Base-by-base conservation (phyloP, 2,329 filamentous ascomycete species). In the Penicillium sp. region DNA sequence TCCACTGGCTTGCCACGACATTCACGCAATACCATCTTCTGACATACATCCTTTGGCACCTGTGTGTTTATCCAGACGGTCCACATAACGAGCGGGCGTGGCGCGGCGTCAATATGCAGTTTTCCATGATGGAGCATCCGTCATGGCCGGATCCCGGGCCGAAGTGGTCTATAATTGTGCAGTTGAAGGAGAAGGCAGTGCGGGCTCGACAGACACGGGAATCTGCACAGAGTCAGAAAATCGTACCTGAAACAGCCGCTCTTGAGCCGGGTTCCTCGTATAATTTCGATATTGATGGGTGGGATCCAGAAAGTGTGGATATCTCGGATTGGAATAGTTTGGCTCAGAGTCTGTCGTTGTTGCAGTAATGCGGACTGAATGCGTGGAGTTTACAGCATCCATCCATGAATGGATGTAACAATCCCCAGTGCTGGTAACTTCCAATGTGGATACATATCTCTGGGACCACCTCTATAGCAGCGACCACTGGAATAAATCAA, bases 1-100 rank as follows among this genome's bases (percentile, higher is more conserved):
- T 58, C 44, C 64, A 66, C 24, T 80, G 77, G 76, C 55, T 71
- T 1, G 64, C 66, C 32, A 65, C 69, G n/a, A 69, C 72, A 0
- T 78, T 72, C 36, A 73, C 75, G 0, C 77, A 78, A 58, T 78
- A 74, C 18, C 73, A 79, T 48, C 66, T 75, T 31, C 64, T 78
- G 18, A 72, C 78, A 2, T 79, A 77, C 52, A 63, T 76, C 0
- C 62, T 80, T 2, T 78, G 78, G 68, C 70, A 78, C 52, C 54
- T 79, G 1, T 77, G 76, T 51, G 67, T 79, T 4, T 67, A 61
- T 46, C 77, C 77, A 0, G 55, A 56, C 0, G 73, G 70, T 0
- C 59, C 61, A 0, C 62, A 62, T 18, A 64, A 64, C 0, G 64
- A 67, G 0, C 61, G 71, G 16, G 76, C 72, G 0, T 76, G 78